Conservation (phyloP, 306 rosid species). For the Gastrolobium villosum region DNA sequence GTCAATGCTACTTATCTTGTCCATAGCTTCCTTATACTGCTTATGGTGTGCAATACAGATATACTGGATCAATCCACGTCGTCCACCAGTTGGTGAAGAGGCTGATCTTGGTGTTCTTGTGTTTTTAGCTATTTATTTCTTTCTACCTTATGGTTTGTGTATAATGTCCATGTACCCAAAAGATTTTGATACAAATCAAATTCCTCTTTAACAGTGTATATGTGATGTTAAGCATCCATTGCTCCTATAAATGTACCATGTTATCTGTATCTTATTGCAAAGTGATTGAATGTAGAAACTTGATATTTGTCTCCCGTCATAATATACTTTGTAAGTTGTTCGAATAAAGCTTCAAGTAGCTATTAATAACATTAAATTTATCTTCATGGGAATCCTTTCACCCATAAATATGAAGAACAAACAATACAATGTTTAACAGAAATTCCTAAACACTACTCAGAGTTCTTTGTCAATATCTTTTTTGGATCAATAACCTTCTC, state of each 20-base stretch:
- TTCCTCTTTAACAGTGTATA: constrained; percentile 59
- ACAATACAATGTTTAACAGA: background rate
- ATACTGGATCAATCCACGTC: constrained; percentile 73
- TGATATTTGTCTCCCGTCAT: constrained; percentile 17
- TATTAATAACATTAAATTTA: constrained; percentile 2
- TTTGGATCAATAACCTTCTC: constrained; percentile 19
- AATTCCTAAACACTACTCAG: constrained; percentile 11
- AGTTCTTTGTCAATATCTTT: constrained; percentile 11
- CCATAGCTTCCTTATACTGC: constrained; percentile 71
- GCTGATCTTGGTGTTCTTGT: constrained; percentile 92
- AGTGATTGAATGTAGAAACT: constrained; percentile 10
- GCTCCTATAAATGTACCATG: background rate
- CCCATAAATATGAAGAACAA: background rate
- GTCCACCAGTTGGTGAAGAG: constrained; percentile 91
- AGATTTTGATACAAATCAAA: constrained; percentile 59
- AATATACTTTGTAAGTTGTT: constrained; percentile 20
- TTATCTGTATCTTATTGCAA: constrained; percentile 17
- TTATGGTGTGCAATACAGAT: constrained; percentile 85
- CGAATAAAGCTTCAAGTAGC: constrained; percentile 5
- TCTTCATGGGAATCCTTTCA: background rate
- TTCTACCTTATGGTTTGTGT: constrained; percentile 77
- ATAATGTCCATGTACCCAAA: constrained; percentile 68
- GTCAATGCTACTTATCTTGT: constrained; percentile 63
- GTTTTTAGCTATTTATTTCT: constrained; percentile 69
- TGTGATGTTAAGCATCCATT: constrained; percentile 24